Percentiles rank a stretch among this genome's conserved stretches.
Evolutionary conservation across 2,329 filamentous ascomycete genomes (phyloP).

Genomic region (Tolypocladium pustulatum): DNA sequence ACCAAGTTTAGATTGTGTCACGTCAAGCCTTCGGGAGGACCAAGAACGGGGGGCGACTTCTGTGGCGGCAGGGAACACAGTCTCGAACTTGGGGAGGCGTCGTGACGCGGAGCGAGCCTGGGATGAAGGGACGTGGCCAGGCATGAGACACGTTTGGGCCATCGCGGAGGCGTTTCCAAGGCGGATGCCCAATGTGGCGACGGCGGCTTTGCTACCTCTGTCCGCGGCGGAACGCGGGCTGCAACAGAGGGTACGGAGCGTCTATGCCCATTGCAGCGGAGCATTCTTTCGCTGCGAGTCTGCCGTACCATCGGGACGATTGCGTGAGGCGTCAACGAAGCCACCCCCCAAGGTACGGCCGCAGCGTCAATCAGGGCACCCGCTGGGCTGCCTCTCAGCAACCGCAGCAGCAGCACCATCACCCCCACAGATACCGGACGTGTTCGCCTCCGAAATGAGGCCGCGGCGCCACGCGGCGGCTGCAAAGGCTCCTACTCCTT

Average conservation of each 20-base stretch:
- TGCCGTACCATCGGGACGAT: background rate
- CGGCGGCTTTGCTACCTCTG: background rate
- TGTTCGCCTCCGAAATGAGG: background rate
- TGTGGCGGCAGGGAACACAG: background rate
- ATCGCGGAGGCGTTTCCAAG: background rate
- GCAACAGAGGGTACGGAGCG: background rate
- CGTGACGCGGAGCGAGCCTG: background rate
- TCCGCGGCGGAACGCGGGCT: background rate
- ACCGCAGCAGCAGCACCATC: background rate
- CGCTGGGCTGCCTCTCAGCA: background rate
- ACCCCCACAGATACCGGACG: background rate
- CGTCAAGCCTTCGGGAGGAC: background rate
- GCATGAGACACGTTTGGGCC: constrained; percentile 9
- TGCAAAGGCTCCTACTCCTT: background rate
- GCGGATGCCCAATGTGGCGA: background rate
- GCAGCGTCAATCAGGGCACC: too few relatives aligned
- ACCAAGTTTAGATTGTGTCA: background rate
- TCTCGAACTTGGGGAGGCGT: background rate
- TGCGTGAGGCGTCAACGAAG: background rate
- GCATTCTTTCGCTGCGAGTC: background rate
- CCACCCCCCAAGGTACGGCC: too few relatives aligned
- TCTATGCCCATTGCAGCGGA: background rate
- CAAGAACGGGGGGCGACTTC: background rate
- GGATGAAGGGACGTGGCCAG: constrained; percentile 2
- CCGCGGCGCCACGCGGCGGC: constrained; percentile 3